Conservation (phyloP, 371 early-diverging fungal genomes). For the Mortierella sp. region DNA sequence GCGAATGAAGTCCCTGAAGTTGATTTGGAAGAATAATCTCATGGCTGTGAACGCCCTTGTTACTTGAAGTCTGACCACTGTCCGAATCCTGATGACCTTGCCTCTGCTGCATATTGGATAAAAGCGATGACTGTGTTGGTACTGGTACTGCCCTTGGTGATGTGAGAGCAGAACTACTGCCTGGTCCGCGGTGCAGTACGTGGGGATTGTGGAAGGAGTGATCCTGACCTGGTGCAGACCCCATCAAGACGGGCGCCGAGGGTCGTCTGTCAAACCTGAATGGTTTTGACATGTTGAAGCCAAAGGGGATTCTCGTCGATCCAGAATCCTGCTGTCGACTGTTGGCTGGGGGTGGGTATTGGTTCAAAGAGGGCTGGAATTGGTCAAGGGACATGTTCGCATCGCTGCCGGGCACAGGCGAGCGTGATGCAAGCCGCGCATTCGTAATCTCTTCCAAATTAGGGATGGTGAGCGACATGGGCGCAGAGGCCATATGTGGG, state of each 20-base stretch:
- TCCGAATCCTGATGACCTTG: conserved; percentile 38
- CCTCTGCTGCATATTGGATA: conserved; percentile 35
- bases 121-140: conserved; percentile 33
- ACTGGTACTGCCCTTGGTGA: conserved; percentile 48
- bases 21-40: conserved; percentile 39
- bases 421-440: conserved; percentile 49
- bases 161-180: conserved; percentile 32
- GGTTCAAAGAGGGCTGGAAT: conserved; percentile 13
- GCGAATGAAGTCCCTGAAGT: conserved; percentile 19
- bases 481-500: conserved; percentile 26
- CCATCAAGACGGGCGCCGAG: conserved; percentile 51
- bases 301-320: conserved; percentile 47
- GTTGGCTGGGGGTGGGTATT: conserved; percentile 21
- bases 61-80: conserved; percentile 11
- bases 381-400: conserved; percentile 17
- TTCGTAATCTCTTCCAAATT: conserved; percentile 50
- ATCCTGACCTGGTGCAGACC: conserved; percentile 33
- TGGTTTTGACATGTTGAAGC: conserved; percentile 46
- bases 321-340: conserved; percentile 12
- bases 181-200: conserved; percentile 21
- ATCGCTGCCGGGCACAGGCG: conserved; percentile 36
- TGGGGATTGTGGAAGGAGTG: conserved; percentile 37
- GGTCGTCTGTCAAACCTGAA: conserved; percentile 47
- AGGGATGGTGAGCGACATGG: conserved; percentile 50
- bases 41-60: conserved; percentile 27